These are phyloP conservation scores for Xylariales sp. DNA, from an alignment of 2,329 filamentous ascomycete species.

Conservation along the genomic window DNA sequence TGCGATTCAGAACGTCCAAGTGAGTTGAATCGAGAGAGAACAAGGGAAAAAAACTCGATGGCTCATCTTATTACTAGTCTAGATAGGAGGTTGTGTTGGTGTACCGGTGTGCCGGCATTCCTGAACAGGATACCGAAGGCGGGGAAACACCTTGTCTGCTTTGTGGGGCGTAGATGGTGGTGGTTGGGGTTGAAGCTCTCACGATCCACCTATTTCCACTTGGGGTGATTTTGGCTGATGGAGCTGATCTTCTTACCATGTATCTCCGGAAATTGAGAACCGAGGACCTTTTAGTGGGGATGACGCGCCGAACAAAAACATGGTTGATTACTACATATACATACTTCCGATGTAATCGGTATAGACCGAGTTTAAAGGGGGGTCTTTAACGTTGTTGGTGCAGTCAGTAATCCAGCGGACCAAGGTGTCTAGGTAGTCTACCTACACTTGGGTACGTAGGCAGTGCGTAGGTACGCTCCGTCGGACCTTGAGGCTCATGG, in stretches of 20 bases:
- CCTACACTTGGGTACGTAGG: too few species aligned
- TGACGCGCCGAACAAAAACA: not conserved
- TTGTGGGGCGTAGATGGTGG: conserved; percentile 4
- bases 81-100: not conserved
- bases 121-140: conserved; percentile 15
- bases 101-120: conserved; percentile 4
- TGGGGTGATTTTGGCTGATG: conserved; percentile 10
- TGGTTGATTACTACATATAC: conserved; percentile 2
- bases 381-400: not conserved
- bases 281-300: conserved; percentile 4
- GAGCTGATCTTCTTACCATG: not conserved
- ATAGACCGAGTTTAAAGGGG: not conserved
- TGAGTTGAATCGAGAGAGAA: not conserved
- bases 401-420: too few species aligned
- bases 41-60: not conserved
- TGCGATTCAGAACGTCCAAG: not conserved
- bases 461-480: too few species aligned
- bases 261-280: conserved; percentile 18
- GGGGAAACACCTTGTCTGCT: conserved; percentile 16
- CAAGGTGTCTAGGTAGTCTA: too few species aligned
- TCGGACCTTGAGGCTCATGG: not conserved
- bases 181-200: conserved; percentile 32
- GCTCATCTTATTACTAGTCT: conserved; percentile 2
- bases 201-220: conserved; percentile 29
- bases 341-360: not conserved